These are phyloP conservation scores for Periconia sp. DNA, from an alignment of 2,329 filamentous ascomycete genomes.

Conservation along the genomic window DNA sequence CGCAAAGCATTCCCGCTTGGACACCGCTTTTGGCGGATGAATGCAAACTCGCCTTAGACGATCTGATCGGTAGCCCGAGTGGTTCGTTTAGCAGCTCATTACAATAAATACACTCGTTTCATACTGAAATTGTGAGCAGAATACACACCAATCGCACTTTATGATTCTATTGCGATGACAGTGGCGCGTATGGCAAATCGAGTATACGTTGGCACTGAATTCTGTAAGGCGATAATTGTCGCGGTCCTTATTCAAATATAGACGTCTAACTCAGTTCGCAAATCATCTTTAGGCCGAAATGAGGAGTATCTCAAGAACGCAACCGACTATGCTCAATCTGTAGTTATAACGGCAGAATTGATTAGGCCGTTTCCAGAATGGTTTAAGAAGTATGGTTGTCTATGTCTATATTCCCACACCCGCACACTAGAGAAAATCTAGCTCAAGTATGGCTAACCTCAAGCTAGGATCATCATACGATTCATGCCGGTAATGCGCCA, in stretches of 20 bases:
- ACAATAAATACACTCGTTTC: too few relatives aligned
- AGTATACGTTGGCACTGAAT: constrained; percentile 1
- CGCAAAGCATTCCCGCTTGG: background rate
- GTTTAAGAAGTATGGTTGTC: background rate
- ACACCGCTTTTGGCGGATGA: background rate
- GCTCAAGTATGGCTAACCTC: background rate
- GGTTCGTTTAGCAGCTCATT: background rate
- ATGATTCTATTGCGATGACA: constrained; percentile 3
- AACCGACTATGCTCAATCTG: constrained; percentile 5
- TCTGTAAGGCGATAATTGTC: background rate
- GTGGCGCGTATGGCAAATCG: constrained; percentile 4
- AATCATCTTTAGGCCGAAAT: background rate
- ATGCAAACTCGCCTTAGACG: background rate
- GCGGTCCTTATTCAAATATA: too few relatives aligned
- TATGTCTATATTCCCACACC: too few relatives aligned
- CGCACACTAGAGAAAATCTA: background rate
- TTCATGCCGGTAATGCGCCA: background rate
- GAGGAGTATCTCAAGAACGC: constrained; percentile 4
- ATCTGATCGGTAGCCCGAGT: background rate
- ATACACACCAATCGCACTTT: background rate
- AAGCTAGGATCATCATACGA: background rate
- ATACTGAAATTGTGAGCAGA: background rate
- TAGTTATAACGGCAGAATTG: constrained; percentile 2
- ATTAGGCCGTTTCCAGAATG: constrained; percentile 3
- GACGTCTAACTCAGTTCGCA: too few relatives aligned